Percentiles rank a stretch among this genome's conserved stretches.
These are phyloP conservation scores for Penicillium corylophilum DNA, from an alignment of 2,329 filamentous ascomycete species.

Conservation along the genomic window DNA sequence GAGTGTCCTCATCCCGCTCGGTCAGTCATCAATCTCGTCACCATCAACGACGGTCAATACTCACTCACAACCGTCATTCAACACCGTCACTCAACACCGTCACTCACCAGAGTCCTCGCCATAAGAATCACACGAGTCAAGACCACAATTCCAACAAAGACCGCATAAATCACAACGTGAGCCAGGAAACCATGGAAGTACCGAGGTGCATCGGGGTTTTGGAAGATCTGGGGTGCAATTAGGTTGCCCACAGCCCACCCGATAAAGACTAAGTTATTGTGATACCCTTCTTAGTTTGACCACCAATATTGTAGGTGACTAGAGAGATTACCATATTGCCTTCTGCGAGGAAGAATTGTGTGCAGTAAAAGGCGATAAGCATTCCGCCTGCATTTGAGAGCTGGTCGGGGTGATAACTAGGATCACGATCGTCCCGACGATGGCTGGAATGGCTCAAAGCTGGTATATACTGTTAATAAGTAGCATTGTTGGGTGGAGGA, in stretches of 20 bases:
- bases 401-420: constrained; percentile 59
- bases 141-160: constrained; percentile 10
- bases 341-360: constrained; percentile 66
- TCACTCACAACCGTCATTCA: too few species aligned
- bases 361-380: constrained; percentile 69
- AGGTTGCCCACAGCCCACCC: constrained; percentile 18
- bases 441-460: too few species aligned
- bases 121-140: constrained; percentile 7
- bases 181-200: constrained; percentile 18
- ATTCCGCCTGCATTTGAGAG: constrained; percentile 61
- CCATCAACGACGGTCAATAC: too few species aligned
- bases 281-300: constrained; percentile 67
- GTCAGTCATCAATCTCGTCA: too few species aligned
- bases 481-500: too few species aligned
- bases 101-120: constrained; percentile 3
- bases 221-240: constrained; percentile 15
- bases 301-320: constrained; percentile 65
- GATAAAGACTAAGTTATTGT: constrained; percentile 65
- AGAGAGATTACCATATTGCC: constrained; percentile 47
- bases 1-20: too few species aligned
- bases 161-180: constrained; percentile 17
- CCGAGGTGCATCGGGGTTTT: constrained; percentile 9
- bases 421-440: constrained; percentile 66
- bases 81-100: too few species aligned
- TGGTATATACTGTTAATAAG: too few species aligned